These are phyloP conservation scores for Phytophthora fragariaefolia DNA, from an alignment of 352 stramenopile genomes.

Conservation along the genomic window DNA sequence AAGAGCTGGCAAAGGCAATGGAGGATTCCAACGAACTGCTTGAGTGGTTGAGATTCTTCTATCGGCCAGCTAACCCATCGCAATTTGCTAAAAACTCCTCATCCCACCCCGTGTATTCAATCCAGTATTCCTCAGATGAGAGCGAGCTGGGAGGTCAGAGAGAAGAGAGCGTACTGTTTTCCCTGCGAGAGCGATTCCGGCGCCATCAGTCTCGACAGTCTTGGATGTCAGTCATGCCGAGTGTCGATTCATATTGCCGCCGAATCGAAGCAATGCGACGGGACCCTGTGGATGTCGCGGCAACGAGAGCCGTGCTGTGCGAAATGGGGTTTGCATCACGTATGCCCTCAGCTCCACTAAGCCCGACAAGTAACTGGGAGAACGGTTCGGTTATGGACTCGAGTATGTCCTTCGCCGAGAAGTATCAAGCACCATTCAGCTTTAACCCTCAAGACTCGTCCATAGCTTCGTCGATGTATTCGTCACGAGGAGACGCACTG, in stretches of 20 bases:
- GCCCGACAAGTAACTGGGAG: slow-evolving; percentile 18
- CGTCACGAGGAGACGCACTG: slow-evolving; percentile 41
- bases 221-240: slow-evolving; percentile 49
- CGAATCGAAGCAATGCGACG: slow-evolving; percentile 47
- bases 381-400: slow-evolving; percentile 18
- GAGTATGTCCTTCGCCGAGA: slow-evolving; percentile 13
- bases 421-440: slow-evolving; percentile 20
- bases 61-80: slow-evolving; percentile 63
- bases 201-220: slow-evolving; percentile 36
- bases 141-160: neutral
- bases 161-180: slow-evolving; percentile 5
- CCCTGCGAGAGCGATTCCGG: slow-evolving; percentile 38
- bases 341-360: slow-evolving; percentile 14
- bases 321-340: slow-evolving; percentile 32
- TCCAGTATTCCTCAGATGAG: slow-evolving; percentile 46
- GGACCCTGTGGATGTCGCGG: slow-evolving; percentile 47
- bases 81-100: slow-evolving; percentile 61
- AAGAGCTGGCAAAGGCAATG: slow-evolving; percentile 40
- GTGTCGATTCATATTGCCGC: slow-evolving; percentile 54
- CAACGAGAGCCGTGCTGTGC: slow-evolving; percentile 35
- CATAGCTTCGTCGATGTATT: slow-evolving; percentile 41
- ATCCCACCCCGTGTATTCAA: slow-evolving; percentile 59
- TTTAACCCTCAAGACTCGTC: slow-evolving; percentile 23
- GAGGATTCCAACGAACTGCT: slow-evolving; percentile 43
- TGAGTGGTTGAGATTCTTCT: slow-evolving; percentile 72